These are phyloP conservation scores for Vigna angularis DNA, from an alignment of 306 rosid species.

Conservation along the genomic window DNA sequence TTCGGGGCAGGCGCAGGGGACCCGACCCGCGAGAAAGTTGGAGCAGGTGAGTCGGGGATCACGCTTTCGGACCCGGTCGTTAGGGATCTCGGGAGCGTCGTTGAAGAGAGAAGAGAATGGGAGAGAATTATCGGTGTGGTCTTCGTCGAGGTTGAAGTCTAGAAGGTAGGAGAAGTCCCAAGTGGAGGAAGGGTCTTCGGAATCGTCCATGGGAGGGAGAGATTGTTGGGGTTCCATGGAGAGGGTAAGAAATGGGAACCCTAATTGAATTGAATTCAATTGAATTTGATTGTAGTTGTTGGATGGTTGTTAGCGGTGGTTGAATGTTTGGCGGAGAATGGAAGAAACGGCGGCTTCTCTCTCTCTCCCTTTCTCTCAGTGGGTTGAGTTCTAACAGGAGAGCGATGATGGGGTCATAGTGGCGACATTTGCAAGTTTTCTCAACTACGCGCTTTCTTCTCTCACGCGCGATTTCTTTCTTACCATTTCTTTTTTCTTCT, in stretches of 20 bases:
- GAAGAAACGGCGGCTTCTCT: slow-evolving; percentile 23
- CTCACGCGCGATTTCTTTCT: neutral
- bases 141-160: slow-evolving; percentile 46
- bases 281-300: neutral
- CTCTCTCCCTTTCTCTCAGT: neutral
- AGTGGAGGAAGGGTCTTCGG: slow-evolving; percentile 43
- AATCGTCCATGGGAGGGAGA: slow-evolving; percentile 32
- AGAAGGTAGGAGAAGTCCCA: slow-evolving; percentile 52
- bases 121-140: neutral
- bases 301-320: neutral
- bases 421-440: slow-evolving; percentile 41
- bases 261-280: neutral
- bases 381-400: neutral
- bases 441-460: neutral
- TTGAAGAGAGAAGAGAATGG: neutral
- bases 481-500: too few species aligned
- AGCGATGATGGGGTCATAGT: slow-evolving; percentile 29
- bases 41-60: slow-evolving; percentile 89
- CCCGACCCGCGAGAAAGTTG: slow-evolving; percentile 82
- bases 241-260: neutral
- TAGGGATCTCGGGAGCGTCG: neutral
- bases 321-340: slow-evolving; percentile 47
- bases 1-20: slow-evolving; percentile 98
- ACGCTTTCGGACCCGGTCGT: slow-evolving; percentile 71
- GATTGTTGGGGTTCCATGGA: slow-evolving; percentile 37